Evolutionary conservation across 2,329 filamentous ascomycete species (phyloP).

Genomic region (Aureobasidium melanogenum): DNA sequence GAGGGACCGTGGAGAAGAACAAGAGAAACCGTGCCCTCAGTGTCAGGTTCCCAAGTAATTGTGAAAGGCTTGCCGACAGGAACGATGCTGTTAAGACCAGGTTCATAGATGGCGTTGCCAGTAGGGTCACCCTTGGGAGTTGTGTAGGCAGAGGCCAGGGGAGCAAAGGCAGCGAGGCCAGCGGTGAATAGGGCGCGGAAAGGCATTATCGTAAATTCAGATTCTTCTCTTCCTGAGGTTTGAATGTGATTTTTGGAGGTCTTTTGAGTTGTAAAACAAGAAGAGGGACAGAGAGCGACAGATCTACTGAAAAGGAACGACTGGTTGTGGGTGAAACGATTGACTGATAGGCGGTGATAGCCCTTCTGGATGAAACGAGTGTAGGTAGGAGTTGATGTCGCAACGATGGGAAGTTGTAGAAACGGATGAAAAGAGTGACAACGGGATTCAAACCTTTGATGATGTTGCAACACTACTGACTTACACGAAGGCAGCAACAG

Average conservation of each 20-base stretch:
- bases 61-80: constrained; percentile 47
- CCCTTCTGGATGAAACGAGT: not conserved
- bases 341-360: constrained; percentile 1
- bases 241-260: not conserved
- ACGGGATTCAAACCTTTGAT: not conserved
- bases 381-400: not conserved
- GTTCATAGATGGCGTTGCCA: constrained; percentile 49
- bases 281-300: not conserved
- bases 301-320: constrained; percentile 15
- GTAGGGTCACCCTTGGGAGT: constrained; percentile 24
- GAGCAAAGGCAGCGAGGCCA: constrained; percentile 39
- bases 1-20: constrained; percentile 52
- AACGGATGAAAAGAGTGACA: not conserved
- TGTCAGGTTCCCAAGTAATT: constrained; percentile 50
- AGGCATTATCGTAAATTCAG: constrained; percentile 9
- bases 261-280: not conserved
- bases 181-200: constrained; percentile 38
- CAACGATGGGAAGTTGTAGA: constrained; percentile 1
- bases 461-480: constrained; percentile 2
- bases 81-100: constrained; percentile 44
- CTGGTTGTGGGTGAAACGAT: constrained; percentile 15
- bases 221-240: not conserved
- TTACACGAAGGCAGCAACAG: not conserved
- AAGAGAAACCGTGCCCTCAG: constrained; percentile 45
- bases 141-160: constrained; percentile 41